These are phyloP conservation scores for Parascedosporium putredinis DNA, from an alignment of 2,329 filamentous ascomycete species.

Conservation along the genomic window DNA sequence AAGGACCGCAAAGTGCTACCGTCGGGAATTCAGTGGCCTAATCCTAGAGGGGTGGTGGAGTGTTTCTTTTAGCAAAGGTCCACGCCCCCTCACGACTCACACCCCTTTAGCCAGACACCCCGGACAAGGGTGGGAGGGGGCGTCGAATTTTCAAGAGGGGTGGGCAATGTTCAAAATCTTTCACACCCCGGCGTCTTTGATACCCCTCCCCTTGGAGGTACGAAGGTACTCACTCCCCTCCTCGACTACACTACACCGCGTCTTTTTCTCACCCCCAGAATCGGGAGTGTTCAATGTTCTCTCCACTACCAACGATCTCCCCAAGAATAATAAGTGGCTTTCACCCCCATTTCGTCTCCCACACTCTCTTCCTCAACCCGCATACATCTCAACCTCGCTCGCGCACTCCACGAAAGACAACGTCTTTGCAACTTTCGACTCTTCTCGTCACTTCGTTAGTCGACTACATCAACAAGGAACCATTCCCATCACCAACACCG, in stretches of 20 bases:
- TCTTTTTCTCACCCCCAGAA: slow-evolving; percentile 2
- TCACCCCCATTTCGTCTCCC: neutral
- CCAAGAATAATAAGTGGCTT: slow-evolving; percentile 5
- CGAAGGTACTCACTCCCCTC: neutral
- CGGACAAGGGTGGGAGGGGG: no score
- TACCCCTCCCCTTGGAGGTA: neutral
- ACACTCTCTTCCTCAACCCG: slow-evolving; percentile 1
- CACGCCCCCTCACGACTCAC: neutral
- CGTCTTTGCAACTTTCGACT: neutral
- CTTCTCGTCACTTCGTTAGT: neutral
- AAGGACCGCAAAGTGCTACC: slow-evolving; percentile 1
- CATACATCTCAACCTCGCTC: neutral
- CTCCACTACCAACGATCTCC: neutral
- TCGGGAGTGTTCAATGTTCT: no score
- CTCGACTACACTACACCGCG: slow-evolving; percentile 1
- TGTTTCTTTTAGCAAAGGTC: no score
- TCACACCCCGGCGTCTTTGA: neutral
- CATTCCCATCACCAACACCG: neutral
- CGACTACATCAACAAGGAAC: neutral
- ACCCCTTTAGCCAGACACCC: neutral
- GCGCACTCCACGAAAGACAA: neutral
- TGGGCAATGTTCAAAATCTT: no score
- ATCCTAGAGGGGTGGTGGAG: slow-evolving; percentile 5
- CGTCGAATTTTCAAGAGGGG: no score
- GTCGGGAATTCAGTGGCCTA: slow-evolving; percentile 1